phyloP scores from a whole-genome alignment of 2,329 filamentous ascomycete species.

The Epichloe baconii region DNA sequence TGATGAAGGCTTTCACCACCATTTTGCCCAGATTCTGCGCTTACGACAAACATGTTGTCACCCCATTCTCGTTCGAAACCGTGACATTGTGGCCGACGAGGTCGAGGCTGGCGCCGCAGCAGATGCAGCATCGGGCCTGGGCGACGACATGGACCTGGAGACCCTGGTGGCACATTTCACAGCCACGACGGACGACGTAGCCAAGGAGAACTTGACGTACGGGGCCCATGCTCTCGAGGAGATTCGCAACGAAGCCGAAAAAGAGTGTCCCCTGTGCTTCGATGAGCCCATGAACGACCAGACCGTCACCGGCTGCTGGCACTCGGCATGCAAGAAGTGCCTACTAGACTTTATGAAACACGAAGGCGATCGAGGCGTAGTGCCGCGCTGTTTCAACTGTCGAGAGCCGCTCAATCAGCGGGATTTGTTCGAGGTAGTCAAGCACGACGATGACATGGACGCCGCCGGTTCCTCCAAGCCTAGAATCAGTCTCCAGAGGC shows the following conservation, averaged over 20 bases:
- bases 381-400: slow-evolving; percentile 82
- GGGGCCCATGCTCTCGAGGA: slow-evolving; percentile 79
- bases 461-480: slow-evolving; percentile 32
- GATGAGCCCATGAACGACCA: slow-evolving; percentile 95
- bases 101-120: slow-evolving; percentile 62
- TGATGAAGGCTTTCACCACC: slow-evolving; percentile 91
- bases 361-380: slow-evolving; percentile 60
- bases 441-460: slow-evolving; percentile 48
- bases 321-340: slow-evolving; percentile 90
- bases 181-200: slow-evolving; percentile 48
- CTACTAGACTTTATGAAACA: slow-evolving; percentile 83
- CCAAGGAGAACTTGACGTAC: slow-evolving; percentile 51
- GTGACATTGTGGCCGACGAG: slow-evolving; percentile 74
- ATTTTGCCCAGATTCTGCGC: slow-evolving; percentile 90
- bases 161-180: slow-evolving; percentile 77
- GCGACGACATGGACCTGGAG: slow-evolving; percentile 92
- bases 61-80: slow-evolving; percentile 76
- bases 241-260: slow-evolving; percentile 77
- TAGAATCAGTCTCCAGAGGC: slow-evolving; percentile 46
- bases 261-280: slow-evolving; percentile 87
- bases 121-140: slow-evolving; percentile 67
- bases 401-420: slow-evolving; percentile 68
- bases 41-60: slow-evolving; percentile 92
- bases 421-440: slow-evolving; percentile 86
- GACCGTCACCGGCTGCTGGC: slow-evolving; percentile 92